phyloP scores from a whole-genome alignment of 2,329 filamentous ascomycete genomes.

The Botryosphaeria agaves region DNA sequence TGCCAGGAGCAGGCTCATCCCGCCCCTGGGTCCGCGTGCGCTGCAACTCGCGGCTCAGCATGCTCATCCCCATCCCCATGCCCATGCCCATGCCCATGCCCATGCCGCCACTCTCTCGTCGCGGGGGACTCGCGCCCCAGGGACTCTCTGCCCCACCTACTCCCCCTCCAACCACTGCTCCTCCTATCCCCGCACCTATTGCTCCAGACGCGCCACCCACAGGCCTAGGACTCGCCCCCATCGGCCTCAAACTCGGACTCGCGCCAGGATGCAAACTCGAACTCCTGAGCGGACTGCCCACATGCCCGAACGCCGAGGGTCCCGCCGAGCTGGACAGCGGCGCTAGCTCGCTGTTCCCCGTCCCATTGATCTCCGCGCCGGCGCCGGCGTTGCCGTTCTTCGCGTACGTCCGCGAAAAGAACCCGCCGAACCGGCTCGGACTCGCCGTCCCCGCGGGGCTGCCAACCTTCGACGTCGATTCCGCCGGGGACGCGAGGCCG shows the following conservation, averaged over 20 bases:
- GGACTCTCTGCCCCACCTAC: too few species aligned
- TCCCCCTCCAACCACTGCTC: too few species aligned
- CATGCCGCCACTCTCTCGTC: too few species aligned
- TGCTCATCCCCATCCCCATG: too few species aligned
- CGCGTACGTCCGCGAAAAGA: constrained; percentile 34
- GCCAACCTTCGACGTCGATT: constrained; percentile 22
- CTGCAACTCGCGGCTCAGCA: constrained; percentile 41
- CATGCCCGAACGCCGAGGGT: constrained; percentile 35
- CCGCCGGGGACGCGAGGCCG: constrained; percentile 28
- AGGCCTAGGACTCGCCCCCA: too few species aligned
- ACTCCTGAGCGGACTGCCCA: constrained; percentile 49
- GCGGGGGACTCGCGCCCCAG: too few species aligned
- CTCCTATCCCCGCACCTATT: too few species aligned
- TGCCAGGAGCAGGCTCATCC: too few species aligned
- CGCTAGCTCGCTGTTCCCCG: constrained; percentile 16
- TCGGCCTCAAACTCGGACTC: constrained; percentile 27
- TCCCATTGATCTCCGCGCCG: too few species aligned
- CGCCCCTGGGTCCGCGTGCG: too few species aligned
- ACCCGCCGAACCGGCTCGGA: constrained; percentile 43
- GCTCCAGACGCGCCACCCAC: too few species aligned
- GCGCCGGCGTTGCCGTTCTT: constrained; percentile 31
- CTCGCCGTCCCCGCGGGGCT: constrained; percentile 39
- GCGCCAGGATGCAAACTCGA: constrained; percentile 33
- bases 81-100: too few species aligned
- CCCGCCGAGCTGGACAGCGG: constrained; percentile 11